phyloP scores from a whole-genome alignment of 257 asterid species.

The Ligustrum vulgare region DNA sequence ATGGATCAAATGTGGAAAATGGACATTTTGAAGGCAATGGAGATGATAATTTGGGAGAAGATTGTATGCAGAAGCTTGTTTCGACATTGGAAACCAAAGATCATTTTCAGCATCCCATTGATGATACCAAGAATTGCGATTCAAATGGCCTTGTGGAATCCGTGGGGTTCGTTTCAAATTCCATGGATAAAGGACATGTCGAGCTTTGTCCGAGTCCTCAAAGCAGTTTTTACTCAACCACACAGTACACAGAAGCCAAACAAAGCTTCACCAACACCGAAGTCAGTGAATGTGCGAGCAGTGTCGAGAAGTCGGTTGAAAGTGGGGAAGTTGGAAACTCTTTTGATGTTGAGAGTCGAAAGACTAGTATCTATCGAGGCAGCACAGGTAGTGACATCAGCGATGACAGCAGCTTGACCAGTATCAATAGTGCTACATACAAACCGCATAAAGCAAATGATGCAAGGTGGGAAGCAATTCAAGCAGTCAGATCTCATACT shows the following conservation, averaged over 20 bases:
- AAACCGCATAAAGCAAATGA: constrained; percentile 67
- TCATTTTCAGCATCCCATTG: constrained; percentile 25
- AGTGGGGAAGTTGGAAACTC: constrained; percentile 50
- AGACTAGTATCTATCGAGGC: constrained; percentile 46
- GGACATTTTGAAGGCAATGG: constrained; percentile 12
- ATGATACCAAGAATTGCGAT: constrained; percentile 30
- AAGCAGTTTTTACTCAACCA: constrained; percentile 41
- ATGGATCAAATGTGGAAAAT: constrained; percentile 28
- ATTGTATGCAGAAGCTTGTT: constrained; percentile 18
- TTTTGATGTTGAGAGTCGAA: constrained; percentile 50
- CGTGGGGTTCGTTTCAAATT: constrained; percentile 24
- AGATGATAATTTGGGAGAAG: constrained; percentile 33
- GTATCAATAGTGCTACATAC: constrained; percentile 44
- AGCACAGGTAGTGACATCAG: constrained; percentile 59
- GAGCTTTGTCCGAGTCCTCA: constrained; percentile 47
- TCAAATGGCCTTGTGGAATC: constrained; percentile 39
- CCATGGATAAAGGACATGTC: constrained; percentile 23
- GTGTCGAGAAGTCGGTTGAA: constrained; percentile 47
- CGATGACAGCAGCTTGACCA: constrained; percentile 65
- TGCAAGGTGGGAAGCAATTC: constrained; percentile 65
- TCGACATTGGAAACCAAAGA: constrained; percentile 20
- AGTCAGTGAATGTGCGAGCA: constrained; percentile 42
- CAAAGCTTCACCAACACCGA: constrained; percentile 53
- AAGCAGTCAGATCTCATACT: constrained; percentile 45
- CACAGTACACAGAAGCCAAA: constrained; percentile 47